Conservation (phyloP, 179 eudicot genomes). For the Nepenthes alata region DNA sequence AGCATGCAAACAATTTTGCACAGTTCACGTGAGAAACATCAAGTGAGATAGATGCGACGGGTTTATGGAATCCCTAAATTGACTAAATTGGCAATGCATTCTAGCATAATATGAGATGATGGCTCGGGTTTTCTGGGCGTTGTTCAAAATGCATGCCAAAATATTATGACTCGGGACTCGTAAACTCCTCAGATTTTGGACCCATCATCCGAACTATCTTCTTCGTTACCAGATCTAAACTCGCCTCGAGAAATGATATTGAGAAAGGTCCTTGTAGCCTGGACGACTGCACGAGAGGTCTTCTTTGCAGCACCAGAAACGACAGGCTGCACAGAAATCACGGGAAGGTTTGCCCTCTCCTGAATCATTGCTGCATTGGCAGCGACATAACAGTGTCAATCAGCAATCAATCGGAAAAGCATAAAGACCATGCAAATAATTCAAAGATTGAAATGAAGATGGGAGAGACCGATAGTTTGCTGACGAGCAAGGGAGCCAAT, state of each 20-base stretch:
- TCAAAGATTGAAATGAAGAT: not conserved
- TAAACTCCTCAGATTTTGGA: not conserved
- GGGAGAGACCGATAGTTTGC: slow-evolving; percentile 56
- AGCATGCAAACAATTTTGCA: too few relatives aligned
- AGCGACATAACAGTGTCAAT: slow-evolving; percentile 2
- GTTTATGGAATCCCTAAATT: too few relatives aligned
- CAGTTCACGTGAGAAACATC: too few relatives aligned
- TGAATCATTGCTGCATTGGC: slow-evolving; percentile 61
- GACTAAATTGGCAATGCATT: too few relatives aligned
- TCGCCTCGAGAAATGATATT: slow-evolving; percentile 48
- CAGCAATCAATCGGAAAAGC: not conserved
- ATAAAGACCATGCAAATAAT: not conserved
- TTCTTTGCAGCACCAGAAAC: slow-evolving; percentile 79
- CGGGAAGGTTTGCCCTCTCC: slow-evolving; percentile 80
- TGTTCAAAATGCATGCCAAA: too few relatives aligned
- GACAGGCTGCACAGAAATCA: slow-evolving; percentile 55
- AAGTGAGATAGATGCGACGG: too few relatives aligned
- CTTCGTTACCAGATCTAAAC: slow-evolving; percentile 21
- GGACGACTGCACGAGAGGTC: slow-evolving; percentile 69
- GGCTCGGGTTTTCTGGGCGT: too few relatives aligned
- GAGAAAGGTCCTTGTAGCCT: slow-evolving; percentile 49
- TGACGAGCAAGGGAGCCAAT: slow-evolving; percentile 73
- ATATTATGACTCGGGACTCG: too few relatives aligned
- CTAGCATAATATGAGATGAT: too few relatives aligned
- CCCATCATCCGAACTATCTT: slow-evolving; percentile 10